Evolutionary conservation across 2,329 filamentous ascomycete genomes (phyloP).

Genomic region (Juglanconis juglandina): DNA sequence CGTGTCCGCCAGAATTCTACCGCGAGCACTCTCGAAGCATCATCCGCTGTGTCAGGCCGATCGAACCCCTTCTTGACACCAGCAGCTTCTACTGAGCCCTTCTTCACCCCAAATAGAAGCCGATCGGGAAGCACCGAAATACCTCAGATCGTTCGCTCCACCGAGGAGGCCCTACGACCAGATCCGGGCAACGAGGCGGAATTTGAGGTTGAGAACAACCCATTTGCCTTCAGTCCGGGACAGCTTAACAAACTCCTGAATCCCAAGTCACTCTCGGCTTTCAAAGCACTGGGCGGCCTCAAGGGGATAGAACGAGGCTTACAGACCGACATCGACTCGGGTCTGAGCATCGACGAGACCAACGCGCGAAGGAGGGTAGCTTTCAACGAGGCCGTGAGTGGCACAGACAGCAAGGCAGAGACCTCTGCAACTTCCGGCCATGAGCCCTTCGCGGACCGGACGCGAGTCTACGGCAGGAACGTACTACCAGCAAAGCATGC

Average conservation of each 20-base stretch:
- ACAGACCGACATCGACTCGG: constrained; percentile 58
- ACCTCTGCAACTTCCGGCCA: constrained; percentile 10
- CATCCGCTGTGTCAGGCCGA: constrained; percentile 9
- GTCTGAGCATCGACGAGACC: constrained; percentile 67
- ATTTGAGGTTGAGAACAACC: constrained; percentile 63
- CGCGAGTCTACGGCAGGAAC: constrained; percentile 58
- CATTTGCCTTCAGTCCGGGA: constrained; percentile 68
- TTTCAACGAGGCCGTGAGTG: constrained; percentile 27
- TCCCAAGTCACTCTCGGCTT: constrained; percentile 70
- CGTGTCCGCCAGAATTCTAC: constrained; percentile 10
- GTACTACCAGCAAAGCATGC: constrained; percentile 57
- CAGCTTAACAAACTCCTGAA: constrained; percentile 74
- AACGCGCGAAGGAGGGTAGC: constrained; percentile 21
- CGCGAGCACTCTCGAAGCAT: constrained; percentile 9
- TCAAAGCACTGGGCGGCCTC: constrained; percentile 69
- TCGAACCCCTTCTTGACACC: constrained; percentile 18
- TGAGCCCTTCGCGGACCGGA: constrained; percentile 46
- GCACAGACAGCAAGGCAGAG: constrained; percentile 11
- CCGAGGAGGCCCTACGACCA: constrained; percentile 57
- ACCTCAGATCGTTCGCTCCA: constrained; percentile 1
- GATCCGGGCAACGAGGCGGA: constrained; percentile 68
- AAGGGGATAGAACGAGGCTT: constrained; percentile 70
- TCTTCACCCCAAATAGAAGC: constrained; percentile 11
- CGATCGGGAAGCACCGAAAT: constrained; percentile 3
- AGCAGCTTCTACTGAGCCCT: constrained; percentile 9